These are phyloP conservation scores for Schizochytrium sp. DNA, from an alignment of 108 stramenopile species.

Conservation along the genomic window DNA sequence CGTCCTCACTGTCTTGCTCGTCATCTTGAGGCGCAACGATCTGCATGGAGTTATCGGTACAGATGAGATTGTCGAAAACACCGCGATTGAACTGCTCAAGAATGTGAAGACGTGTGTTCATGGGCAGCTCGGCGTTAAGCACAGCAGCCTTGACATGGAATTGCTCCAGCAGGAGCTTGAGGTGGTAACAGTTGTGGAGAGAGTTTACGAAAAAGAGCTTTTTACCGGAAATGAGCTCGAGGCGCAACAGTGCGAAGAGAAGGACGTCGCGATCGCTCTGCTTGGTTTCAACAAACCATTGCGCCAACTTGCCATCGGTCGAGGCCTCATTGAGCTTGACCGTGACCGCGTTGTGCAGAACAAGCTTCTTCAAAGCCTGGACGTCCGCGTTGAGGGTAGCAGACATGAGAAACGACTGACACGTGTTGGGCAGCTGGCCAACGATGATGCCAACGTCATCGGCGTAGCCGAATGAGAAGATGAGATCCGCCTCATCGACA, in stretches of 20 bases:
- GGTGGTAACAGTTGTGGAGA: slow-evolving; percentile 76
- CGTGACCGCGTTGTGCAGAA: slow-evolving; percentile 82
- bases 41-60: slow-evolving; percentile 72
- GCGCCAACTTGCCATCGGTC: slow-evolving; percentile 61
- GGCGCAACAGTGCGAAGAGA: slow-evolving; percentile 71
- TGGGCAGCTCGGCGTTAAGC: slow-evolving; percentile 87
- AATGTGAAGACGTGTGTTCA: slow-evolving; percentile 81
- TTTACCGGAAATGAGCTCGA: slow-evolving; percentile 86
- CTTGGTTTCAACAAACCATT: slow-evolving; percentile 73
- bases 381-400: slow-evolving; percentile 88
- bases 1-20: slow-evolving; percentile 22
- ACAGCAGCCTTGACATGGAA: slow-evolving; percentile 90
- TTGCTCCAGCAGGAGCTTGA: slow-evolving; percentile 93
- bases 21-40: slow-evolving; percentile 36
- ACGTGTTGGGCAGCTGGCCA: slow-evolving; percentile 74
- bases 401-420: slow-evolving; percentile 92
- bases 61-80: slow-evolving; percentile 96
- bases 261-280: slow-evolving; percentile 78
- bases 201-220: slow-evolving; percentile 93
- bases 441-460: slow-evolving; percentile 76
- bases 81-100: slow-evolving; percentile 94
- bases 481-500: slow-evolving; percentile 96
- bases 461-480: slow-evolving; percentile 85
- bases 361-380: slow-evolving; percentile 74
- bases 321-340: slow-evolving; percentile 79